Evolutionary conservation across 140 eudicot genomes (phyloP), one percentile per base, ranked within the genome.

Genomic region (Anethum foeniculum): DNA sequence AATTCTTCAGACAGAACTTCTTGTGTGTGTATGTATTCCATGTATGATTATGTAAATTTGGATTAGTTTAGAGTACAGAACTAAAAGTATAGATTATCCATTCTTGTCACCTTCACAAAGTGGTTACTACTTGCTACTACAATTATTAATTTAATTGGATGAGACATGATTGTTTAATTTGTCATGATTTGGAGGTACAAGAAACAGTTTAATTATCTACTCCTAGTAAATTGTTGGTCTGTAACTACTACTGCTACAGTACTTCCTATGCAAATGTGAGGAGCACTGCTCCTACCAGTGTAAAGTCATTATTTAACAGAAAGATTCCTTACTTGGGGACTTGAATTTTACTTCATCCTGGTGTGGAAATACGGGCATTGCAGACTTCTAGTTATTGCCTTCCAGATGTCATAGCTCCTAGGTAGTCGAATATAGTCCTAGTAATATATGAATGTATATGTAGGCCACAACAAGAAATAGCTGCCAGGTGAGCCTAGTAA

Each of bases 381-480:
- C 60, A 51, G n/a, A 51, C 23, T 16, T 51, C 23, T 51, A 51
- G 60, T 51, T 51, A 51, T 5, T 51, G 60, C 23, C n/a, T 51
- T 51, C 60, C 60, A 51, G 23, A 51, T 51, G 60, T 51, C 23
- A 18, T 47, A 47, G 52, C 52, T 47, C 52, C 60, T 51, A 51
- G n/a, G 60, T 6, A 14, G 60, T 51, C n/a, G 7, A 16, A 88
- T 88, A 15, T 92, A 89, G 4, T 93, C n/a, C n/a, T n/a, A n/a
- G n/a, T n/a, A n/a, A n/a, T n/a, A n/a, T n/a, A n/a, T n/a, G n/a
- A n/a, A n/a, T 41, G 6, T 41, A 41, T 2, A 41, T 44, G 51
- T 46, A 46, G 52, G 52, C 18, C 18, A 47, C 52, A 47, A 47
- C 18, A 47, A 47, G 5, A 47, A 47, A 47, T 13, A 47, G 52